Base-by-base conservation (phyloP, 495 filamentous ascomycete genomes). In the Talaromyces borbonicus region DNA sequence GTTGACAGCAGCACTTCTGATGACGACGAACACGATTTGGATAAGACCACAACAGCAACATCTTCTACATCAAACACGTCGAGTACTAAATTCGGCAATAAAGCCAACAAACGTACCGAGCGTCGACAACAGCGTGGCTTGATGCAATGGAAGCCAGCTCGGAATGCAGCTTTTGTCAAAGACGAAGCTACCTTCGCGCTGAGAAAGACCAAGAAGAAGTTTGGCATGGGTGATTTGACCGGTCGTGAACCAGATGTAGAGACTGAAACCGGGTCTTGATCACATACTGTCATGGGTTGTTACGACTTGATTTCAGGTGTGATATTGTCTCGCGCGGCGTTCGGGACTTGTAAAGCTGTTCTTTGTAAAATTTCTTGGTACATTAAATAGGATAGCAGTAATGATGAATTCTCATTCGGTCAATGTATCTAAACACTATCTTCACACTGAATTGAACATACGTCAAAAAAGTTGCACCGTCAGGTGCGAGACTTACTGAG, bases 101-200 rank as follows among this genome's bases (percentile, higher is more conserved):
- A 56, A 43, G 62, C 62, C 5, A 71, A 71, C 32, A 58, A 57
- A 46, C 68, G 65, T 23, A 74, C 60, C 24, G 73, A 77, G 49
- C 66, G 73, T 45, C 58, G 72, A 9, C 69, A 71, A 56, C 63
- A 74, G 40, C 67, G 73, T 20, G 73, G 73, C 1, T 40, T 77
- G 49, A 69, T 73, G 69, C 73, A 77, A 55, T 77, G 73, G 73
- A 68, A 67, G 33, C 72, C 73, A n/a, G 73, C 71, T 6, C 57
- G 73, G 2, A 77, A 77, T 49, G 66, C 67, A 25, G 54, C 54
- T 5, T 77, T 77, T 49, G 71, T 66, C 5, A 72, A 69, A 45
- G 63, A 77, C 45, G 71, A 77, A 55, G 67, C 68, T 0, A 72
- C 72, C 33, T 75, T 61, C 49, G 68, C 61, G 33, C 30, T 75